phyloP scores from a whole-genome alignment of 345 rosid genomes.

The Salix udensis region DNA sequence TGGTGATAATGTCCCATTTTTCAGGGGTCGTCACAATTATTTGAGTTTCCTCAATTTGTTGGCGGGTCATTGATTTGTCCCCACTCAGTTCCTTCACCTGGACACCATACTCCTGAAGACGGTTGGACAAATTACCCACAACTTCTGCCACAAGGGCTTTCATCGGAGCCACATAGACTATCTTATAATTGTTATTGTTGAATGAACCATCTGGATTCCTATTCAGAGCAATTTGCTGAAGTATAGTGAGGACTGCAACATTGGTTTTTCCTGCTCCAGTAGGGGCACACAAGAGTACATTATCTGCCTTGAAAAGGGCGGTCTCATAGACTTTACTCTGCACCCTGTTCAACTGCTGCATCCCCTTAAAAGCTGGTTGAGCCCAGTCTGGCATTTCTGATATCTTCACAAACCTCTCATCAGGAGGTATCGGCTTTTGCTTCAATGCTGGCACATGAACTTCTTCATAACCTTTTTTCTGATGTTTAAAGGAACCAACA shows the following conservation, averaged over 20 bases:
- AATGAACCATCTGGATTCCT: constrained; percentile 63
- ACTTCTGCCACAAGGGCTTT: constrained; percentile 98
- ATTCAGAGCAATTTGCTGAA: constrained; percentile 75
- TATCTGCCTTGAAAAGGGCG: constrained; percentile 70
- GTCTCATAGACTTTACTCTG: constrained; percentile 89
- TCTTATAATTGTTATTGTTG: constrained; percentile 71
- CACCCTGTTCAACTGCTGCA: constrained; percentile 86
- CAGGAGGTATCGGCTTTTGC: constrained; percentile 48
- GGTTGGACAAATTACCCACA: constrained; percentile 81
- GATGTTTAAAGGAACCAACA: constrained; percentile 58
- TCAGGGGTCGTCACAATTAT: constrained; percentile 96
- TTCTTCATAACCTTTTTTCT: constrained; percentile 79
- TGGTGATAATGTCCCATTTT: constrained; percentile 95
- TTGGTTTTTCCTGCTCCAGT: constrained; percentile 98
- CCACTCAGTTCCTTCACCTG: constrained; percentile 91
- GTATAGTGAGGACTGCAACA: constrained; percentile 93
- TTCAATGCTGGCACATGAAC: constrained; percentile 84
- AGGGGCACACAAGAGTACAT: constrained; percentile 91
- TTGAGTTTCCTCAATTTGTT: constrained; percentile 93
- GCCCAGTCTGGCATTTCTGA: constrained; percentile 91
- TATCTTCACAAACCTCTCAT: constrained; percentile 75
- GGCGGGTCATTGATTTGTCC: constrained; percentile 85
- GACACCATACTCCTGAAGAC: constrained; percentile 67
- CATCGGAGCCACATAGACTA: constrained; percentile 99
- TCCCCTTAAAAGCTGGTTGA: constrained; percentile 88